These are phyloP conservation scores for Saccharomyces kudriavzevii DNA, from an alignment of 805 yeast species.

Conservation along the genomic window DNA sequence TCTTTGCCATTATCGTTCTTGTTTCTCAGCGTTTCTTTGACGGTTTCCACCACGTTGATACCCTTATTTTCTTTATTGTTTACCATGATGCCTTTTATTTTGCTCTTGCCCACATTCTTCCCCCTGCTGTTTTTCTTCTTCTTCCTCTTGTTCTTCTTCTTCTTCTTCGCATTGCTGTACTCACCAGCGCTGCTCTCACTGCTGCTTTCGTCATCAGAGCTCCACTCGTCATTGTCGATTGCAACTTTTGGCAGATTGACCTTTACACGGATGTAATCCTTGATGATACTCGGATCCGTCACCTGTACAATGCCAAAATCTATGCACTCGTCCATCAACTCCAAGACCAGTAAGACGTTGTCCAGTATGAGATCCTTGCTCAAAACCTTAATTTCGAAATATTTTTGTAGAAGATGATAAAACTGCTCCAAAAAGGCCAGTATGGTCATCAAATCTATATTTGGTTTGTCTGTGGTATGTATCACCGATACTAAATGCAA, in stretches of 20 bases:
- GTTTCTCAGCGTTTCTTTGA: slow-evolving; percentile 1
- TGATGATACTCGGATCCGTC: slow-evolving; percentile 69
- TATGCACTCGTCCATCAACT: slow-evolving; percentile 81
- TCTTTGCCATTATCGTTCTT: neutral
- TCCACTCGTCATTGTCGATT: slow-evolving; percentile 7
- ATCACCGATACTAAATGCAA: slow-evolving; percentile 19
- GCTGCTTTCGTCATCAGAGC: neutral
- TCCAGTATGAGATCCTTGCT: slow-evolving; percentile 58
- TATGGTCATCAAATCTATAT: slow-evolving; percentile 13
- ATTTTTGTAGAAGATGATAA: slow-evolving; percentile 19
- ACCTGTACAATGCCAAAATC: slow-evolving; percentile 83
- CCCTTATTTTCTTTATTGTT: slow-evolving; percentile 1
- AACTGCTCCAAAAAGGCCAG: slow-evolving; percentile 23
- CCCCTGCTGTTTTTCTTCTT: neutral
- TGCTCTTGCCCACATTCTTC: slow-evolving; percentile 1
- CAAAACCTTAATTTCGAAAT: slow-evolving; percentile 27
- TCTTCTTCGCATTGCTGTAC: slow-evolving; percentile 4
- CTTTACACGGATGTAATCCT: slow-evolving; percentile 66
- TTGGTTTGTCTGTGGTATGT: slow-evolving; percentile 6
- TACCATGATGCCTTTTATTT: slow-evolving; percentile 2
- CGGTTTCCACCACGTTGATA: slow-evolving; percentile 5
- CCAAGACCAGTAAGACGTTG: slow-evolving; percentile 67
- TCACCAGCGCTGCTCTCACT: slow-evolving; percentile 9
- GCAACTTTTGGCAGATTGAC: slow-evolving; percentile 33
- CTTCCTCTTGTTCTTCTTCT: neutral